phyloP scores from a whole-genome alignment of 2,329 filamentous ascomycete genomes.

The Alternaria angustiovoidea region DNA sequence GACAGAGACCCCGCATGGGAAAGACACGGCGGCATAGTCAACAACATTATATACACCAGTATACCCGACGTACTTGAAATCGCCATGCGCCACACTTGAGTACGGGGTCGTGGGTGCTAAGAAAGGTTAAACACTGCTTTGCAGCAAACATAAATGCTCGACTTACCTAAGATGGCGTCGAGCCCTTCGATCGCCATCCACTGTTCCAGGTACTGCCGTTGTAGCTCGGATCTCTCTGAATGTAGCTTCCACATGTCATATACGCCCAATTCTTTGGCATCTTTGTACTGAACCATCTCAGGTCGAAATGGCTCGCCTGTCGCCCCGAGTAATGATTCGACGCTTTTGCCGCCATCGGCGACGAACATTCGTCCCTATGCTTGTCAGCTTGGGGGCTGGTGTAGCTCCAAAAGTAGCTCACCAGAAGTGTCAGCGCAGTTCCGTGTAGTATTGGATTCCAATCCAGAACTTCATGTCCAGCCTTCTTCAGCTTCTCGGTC shows the following conservation, averaged over 20 bases:
- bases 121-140: slow-evolving; percentile 12
- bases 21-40: slow-evolving; percentile 57
- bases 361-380: slow-evolving; percentile 55
- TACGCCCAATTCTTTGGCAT: slow-evolving; percentile 55
- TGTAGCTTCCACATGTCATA: slow-evolving; percentile 61
- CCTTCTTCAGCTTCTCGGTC: slow-evolving; percentile 59
- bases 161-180: slow-evolving; percentile 55
- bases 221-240: slow-evolving; percentile 54
- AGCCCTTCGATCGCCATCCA: slow-evolving; percentile 54
- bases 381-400: slow-evolving; percentile 2
- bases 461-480: slow-evolving; percentile 64
- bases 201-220: slow-evolving; percentile 55
- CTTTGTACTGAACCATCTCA: slow-evolving; percentile 58
- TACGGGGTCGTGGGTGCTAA: slow-evolving; percentile 56
- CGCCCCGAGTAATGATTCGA: slow-evolving; percentile 52
- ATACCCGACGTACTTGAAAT: slow-evolving; percentile 57
- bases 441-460: slow-evolving; percentile 64
- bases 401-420: slow-evolving; percentile 27
- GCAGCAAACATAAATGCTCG: neutral
- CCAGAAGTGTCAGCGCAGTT: slow-evolving; percentile 60
- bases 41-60: slow-evolving; percentile 59
- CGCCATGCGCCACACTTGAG: slow-evolving; percentile 52
- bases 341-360: slow-evolving; percentile 61
- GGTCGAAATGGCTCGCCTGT: slow-evolving; percentile 58
- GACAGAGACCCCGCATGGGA: slow-evolving; percentile 53